phyloP scores from a whole-genome alignment of 1,139 yeast genomes.

The Yamadazyma atmosphaerica region DNA sequence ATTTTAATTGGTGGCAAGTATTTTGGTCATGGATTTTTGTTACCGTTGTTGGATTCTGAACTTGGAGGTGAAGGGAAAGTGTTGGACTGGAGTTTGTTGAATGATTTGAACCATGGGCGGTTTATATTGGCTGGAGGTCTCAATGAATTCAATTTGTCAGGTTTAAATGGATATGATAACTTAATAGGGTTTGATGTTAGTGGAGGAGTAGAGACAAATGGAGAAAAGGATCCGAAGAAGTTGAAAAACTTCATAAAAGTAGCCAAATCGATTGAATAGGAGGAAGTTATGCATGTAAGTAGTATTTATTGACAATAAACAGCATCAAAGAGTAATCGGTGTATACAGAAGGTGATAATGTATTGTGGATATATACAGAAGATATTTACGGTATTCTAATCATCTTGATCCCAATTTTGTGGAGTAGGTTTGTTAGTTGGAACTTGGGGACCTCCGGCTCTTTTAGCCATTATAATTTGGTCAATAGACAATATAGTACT shows the following conservation, averaged over 20 bases:
- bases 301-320: background rate
- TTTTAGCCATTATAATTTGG: slow-evolving; percentile 90
- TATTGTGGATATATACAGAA: slow-evolving; percentile 4
- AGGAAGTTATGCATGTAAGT: background rate
- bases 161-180: slow-evolving; percentile 47
- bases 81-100: slow-evolving; percentile 63
- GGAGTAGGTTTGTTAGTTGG: slow-evolving; percentile 79
- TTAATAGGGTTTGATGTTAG: slow-evolving; percentile 93
- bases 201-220: slow-evolving; percentile 83
- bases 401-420: slow-evolving; percentile 92
- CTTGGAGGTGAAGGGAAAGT: slow-evolving; percentile 87
- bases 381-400: slow-evolving; percentile 48
- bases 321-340: background rate
- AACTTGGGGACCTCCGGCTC: slow-evolving; percentile 96
- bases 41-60: slow-evolving; percentile 81
- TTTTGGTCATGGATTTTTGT: slow-evolving; percentile 28
- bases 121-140: slow-evolving; percentile 89
- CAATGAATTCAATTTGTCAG: slow-evolving; percentile 64
- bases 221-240: slow-evolving; percentile 66
- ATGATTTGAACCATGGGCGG: slow-evolving; percentile 35
- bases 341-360: background rate
- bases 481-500: slow-evolving; percentile 86
- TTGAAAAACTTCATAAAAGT: slow-evolving; percentile 55
- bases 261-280: slow-evolving; percentile 27
- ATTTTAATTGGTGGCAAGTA: slow-evolving; percentile 20